Percentiles rank a stretch among this genome's conserved stretches.
Evolutionary conservation across 1,284 basidiomycete genomes (phyloP).

Genomic region (Omphalotus olearius): DNA sequence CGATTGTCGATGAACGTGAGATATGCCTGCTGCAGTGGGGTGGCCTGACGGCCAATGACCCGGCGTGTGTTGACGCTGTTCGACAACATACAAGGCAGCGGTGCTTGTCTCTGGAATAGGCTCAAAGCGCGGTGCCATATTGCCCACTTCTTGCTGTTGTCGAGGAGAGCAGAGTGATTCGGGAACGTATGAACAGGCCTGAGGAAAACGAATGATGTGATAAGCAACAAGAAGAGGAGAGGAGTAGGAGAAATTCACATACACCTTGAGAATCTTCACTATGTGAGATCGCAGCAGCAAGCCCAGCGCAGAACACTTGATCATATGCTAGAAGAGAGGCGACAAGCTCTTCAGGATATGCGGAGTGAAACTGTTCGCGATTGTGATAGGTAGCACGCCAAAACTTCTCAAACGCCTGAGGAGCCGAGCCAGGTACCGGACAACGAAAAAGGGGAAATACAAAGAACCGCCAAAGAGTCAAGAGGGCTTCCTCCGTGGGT

Average conservation of each 20-base stretch:
- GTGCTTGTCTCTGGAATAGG: no score
- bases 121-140: no score
- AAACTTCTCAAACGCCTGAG: conserved; percentile 44
- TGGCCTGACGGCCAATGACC: no score
- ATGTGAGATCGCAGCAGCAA: conserved; percentile 35
- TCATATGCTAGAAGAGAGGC: conserved; percentile 34
- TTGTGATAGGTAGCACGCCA: conserved; percentile 47
- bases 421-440: conserved; percentile 40
- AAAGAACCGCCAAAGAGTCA: conserved; percentile 37
- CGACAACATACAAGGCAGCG: no score
- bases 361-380: conserved; percentile 25
- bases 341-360: conserved; percentile 34
- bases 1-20: no score
- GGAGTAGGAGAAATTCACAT: conserved; percentile 9
- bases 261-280: conserved; percentile 35
- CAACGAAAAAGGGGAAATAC: conserved; percentile 44
- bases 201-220: neutral
- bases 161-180: no score
- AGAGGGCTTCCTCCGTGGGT: conserved; percentile 35
- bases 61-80: no score
- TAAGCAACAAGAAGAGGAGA: no score
- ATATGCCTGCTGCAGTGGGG: no score
- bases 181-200: neutral
- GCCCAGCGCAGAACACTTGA: conserved; percentile 37
- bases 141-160: no score